Evolutionary conservation across 2,329 filamentous ascomycete species (phyloP).

Genomic region (Exophiala mesophila): DNA sequence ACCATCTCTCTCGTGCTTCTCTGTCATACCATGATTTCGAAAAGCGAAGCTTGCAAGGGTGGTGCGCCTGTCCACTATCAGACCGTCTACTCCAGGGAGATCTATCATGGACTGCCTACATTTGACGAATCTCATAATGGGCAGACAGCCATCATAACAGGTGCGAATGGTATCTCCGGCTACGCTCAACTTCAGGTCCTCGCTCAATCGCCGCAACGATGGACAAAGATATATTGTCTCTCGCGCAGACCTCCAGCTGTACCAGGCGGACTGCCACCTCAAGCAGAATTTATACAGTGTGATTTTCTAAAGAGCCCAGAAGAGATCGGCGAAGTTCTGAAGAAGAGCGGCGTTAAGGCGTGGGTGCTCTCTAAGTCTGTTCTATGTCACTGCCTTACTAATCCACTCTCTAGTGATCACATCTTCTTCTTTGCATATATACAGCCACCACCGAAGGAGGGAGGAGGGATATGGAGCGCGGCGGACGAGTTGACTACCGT

Average conservation of each 20-base stretch:
- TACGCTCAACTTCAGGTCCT: slow-evolving; percentile 48
- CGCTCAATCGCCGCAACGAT: slow-evolving; percentile 33
- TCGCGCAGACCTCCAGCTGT: slow-evolving; percentile 45
- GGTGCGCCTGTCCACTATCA: too few species aligned
- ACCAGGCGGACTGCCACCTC: slow-evolving; percentile 31
- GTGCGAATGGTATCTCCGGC: slow-evolving; percentile 51
- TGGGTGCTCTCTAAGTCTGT: background rate
- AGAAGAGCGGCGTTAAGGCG: slow-evolving; percentile 14
- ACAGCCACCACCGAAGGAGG: slow-evolving; percentile 43
- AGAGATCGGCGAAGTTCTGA: slow-evolving; percentile 26
- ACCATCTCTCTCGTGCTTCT: too few species aligned
- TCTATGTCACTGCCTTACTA: background rate
- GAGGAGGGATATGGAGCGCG: slow-evolving; percentile 43
- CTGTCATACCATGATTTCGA: too few species aligned
- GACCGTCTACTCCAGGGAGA: slow-evolving; percentile 30
- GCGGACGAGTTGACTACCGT: slow-evolving; percentile 45
- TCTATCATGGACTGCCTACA: slow-evolving; percentile 47
- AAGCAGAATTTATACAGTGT: slow-evolving; percentile 39
- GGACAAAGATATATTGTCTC: slow-evolving; percentile 49
- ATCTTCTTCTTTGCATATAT: slow-evolving; percentile 53
- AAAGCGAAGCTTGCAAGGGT: too few species aligned
- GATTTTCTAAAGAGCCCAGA: slow-evolving; percentile 31
- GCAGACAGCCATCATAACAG: slow-evolving; percentile 48
- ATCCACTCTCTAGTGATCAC: slow-evolving; percentile 32
- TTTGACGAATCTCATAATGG: slow-evolving; percentile 34